Evolutionary conservation across 176 grass and related monocot genomes (phyloP), one percentile per base, ranked within the genome.

Genomic region (Carex parvula): DNA sequence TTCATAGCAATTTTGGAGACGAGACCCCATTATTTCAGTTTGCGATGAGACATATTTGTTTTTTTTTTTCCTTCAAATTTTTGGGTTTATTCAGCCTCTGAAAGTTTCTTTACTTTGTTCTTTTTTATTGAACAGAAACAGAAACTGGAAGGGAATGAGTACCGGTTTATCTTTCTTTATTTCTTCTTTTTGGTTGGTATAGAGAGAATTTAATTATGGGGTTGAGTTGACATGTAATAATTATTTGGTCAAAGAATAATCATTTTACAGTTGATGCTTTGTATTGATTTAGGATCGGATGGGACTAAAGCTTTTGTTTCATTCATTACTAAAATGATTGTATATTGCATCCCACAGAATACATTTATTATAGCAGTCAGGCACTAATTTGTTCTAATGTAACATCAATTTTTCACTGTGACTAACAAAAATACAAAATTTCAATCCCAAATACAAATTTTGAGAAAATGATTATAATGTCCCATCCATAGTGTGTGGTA

Each of bases 151-250:
- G 69, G 41, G 69, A 72, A n/a, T 72, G 37, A 46, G 44, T 72
- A 46, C 66, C 66, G 33, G 66, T 21, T 50, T 24, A 73, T 52
- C 18, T 73, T 52, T 48, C 18, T 22, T 72, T 72, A 22, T 26
- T 75, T 76, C 6, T 54, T 22, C 37, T 76, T 76, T 30, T 55
- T 22, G 22, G 0, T 50, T 76, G 48, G 11, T 55, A 77, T 57
- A 78, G 26, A 78, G 65, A 69, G 50, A 78, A 57, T 78, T 78
- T 55, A 78, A 57, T 35, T 78, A 33, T 56, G 24, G 15, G 46
- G 52, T 56, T 17, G 50, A 78, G 73, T 57, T 78, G 52, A 35
- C 73, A 78, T 78, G 50, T 18, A 75, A 78, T 75, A 75, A 75
- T 33, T 78, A 78, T 52, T 56, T 78, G 24, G 73, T 56, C 73